phyloP scores from a whole-genome alignment of 2,329 filamentous ascomycete genomes.

The Alternaria triticimaculans region DNA sequence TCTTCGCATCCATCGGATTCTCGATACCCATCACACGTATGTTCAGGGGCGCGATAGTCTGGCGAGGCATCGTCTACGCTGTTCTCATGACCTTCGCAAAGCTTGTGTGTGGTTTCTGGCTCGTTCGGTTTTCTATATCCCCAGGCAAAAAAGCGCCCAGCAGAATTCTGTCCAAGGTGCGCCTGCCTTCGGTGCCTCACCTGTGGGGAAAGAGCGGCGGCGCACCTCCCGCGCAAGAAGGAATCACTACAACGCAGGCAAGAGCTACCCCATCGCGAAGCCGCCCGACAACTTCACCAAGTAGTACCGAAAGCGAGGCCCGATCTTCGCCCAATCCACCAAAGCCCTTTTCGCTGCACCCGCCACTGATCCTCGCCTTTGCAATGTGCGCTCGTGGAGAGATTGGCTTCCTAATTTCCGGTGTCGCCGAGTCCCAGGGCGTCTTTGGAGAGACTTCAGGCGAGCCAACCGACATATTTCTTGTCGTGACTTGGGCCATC shows the following conservation, averaged over 20 bases:
- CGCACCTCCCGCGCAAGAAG: background rate
- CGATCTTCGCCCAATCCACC: constrained; percentile 30
- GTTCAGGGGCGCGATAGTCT: constrained; percentile 69
- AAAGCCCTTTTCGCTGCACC: constrained; percentile 69
- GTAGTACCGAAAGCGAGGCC: constrained; percentile 6
- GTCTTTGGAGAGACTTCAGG: constrained; percentile 48
- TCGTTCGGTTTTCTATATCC: constrained; percentile 46
- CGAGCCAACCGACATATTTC: constrained; percentile 55
- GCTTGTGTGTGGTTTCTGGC: constrained; percentile 50
- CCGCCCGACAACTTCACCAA: background rate
- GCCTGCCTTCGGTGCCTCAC: constrained; percentile 28
- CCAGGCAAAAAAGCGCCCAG: constrained; percentile 11
- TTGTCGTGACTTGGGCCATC: constrained; percentile 64
- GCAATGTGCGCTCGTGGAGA: constrained; percentile 81
- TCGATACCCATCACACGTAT: constrained; percentile 76
- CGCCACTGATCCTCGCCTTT: constrained; percentile 68
- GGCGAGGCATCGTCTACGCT: constrained; percentile 76
- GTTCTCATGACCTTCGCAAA: constrained; percentile 69
- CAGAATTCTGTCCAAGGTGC: constrained; percentile 18
- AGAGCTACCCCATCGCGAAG: background rate
- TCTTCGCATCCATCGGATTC: constrained; percentile 79
- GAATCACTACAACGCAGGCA: background rate
- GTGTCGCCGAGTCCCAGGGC: constrained; percentile 65
- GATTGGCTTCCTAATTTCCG: constrained; percentile 78
- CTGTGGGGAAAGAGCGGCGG: constrained; percentile 31